A percentile compares a stretch with the other conserved stretches of the same genome.
Evolutionary conservation across 75 land plant species (phyloP).

Genomic region (Picea sitchensis): DNA sequence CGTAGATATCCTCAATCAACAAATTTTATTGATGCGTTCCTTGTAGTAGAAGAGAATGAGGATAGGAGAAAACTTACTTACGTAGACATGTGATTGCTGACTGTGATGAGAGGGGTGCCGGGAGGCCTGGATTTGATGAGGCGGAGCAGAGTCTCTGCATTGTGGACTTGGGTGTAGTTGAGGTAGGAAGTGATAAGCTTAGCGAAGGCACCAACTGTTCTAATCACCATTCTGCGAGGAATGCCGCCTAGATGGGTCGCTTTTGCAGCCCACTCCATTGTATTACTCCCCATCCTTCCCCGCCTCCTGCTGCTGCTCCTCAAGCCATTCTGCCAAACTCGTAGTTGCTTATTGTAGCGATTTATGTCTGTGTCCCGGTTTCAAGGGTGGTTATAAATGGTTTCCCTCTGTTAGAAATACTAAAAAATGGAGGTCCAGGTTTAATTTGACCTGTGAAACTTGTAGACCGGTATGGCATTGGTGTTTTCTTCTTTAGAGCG

Average conservation of each 20-base stretch:
- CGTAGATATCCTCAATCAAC: too few relatives aligned
- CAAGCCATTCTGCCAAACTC: background rate
- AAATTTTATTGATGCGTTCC: too few relatives aligned
- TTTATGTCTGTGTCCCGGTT: background rate
- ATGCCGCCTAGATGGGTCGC: conserved; percentile 67
- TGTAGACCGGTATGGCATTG: background rate
- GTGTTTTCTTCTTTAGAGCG: too few relatives aligned
- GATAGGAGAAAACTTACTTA: conserved; percentile 21
- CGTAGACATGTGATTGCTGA: conserved; percentile 99
- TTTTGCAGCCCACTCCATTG: conserved; percentile 72
- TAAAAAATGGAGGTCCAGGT: background rate
- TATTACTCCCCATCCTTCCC: conserved; percentile 3
- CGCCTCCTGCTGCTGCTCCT: background rate
- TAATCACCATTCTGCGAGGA: conserved; percentile 60
- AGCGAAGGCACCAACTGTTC: conserved; percentile 65
- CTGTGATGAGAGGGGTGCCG: conserved; percentile 87
- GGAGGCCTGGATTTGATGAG: conserved; percentile 72
- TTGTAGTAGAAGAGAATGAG: conserved; percentile 2
- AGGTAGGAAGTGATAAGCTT: conserved; percentile 55
- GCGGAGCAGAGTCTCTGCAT: conserved; percentile 61
- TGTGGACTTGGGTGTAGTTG: conserved; percentile 72
- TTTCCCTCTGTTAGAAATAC: background rate
- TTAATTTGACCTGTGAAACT: background rate
- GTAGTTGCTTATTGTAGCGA: background rate
- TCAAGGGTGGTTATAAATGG: background rate